Evolutionary conservation across 2,329 filamentous ascomycete species (phyloP).

Genomic region (Mariannaea elegans): DNA sequence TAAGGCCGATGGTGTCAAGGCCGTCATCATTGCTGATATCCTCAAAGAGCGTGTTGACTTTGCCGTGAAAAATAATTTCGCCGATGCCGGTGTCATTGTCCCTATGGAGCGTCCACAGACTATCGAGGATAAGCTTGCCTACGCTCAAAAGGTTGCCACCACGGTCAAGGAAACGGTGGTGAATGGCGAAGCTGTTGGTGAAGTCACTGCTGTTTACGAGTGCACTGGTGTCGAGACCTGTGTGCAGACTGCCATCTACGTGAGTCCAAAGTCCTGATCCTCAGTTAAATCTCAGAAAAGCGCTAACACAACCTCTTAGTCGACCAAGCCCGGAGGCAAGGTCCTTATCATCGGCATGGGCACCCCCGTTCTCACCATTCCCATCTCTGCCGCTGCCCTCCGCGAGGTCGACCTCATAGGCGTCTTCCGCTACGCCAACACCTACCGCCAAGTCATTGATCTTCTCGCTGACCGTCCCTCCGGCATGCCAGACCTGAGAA

Average conservation of each 20-base stretch:
- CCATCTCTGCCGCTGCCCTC: constrained; percentile 72
- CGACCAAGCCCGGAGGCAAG: constrained; percentile 72
- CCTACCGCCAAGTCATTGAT: constrained; percentile 67
- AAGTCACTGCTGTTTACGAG: constrained; percentile 76
- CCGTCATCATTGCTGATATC: constrained; percentile 65
- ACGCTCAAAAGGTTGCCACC: constrained; percentile 59
- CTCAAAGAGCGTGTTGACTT: constrained; percentile 66
- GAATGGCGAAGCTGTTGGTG: constrained; percentile 60
- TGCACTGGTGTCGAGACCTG: constrained; percentile 83
- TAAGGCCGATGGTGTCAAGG: constrained; percentile 54
- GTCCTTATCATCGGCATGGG: constrained; percentile 79
- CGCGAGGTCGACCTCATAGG: constrained; percentile 77
- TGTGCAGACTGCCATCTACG: constrained; percentile 78
- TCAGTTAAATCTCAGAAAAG: background rate
- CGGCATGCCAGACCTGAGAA: constrained; percentile 69
- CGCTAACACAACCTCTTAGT: constrained; percentile 42
- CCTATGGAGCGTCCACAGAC: constrained; percentile 58
- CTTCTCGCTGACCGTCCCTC: constrained; percentile 58
- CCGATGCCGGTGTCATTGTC: constrained; percentile 61
- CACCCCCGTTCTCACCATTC: constrained; percentile 73
- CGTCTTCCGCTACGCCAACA: constrained; percentile 79
- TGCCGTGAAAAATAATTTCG: constrained; percentile 64
- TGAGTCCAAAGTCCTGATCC: constrained; percentile 46
- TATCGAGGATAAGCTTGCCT: constrained; percentile 62
- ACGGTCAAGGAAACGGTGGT: constrained; percentile 49